Evolutionary conservation across 1,284 basidiomycete genomes (phyloP).

Genomic region (Hortiboletus rubellus): DNA sequence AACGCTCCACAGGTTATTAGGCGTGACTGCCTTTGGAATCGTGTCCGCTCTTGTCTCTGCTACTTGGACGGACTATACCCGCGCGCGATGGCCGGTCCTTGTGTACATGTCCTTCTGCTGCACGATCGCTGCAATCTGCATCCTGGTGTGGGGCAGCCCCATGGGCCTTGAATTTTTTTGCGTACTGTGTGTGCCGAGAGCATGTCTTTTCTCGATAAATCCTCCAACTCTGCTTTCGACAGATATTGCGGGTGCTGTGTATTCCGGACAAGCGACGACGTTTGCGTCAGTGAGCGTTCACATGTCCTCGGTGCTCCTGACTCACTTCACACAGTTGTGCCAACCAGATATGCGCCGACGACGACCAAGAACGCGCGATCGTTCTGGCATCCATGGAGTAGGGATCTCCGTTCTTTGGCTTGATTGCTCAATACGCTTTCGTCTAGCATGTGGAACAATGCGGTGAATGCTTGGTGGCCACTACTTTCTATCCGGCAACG

Average conservation of each 20-base stretch:
- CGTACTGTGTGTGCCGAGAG: slow-evolving; percentile 51
- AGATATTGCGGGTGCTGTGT: slow-evolving; percentile 65
- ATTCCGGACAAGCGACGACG: slow-evolving; percentile 67
- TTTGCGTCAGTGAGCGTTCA: slow-evolving; percentile 52
- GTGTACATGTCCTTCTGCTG: slow-evolving; percentile 60
- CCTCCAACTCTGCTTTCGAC: neutral
- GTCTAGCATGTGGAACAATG: slow-evolving; percentile 69
- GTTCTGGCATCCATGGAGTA: slow-evolving; percentile 73
- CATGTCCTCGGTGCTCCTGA: neutral
- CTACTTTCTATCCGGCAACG: slow-evolving; percentile 64
- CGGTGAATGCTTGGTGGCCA: slow-evolving; percentile 70
- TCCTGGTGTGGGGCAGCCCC: slow-evolving; percentile 58
- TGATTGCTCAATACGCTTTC: slow-evolving; percentile 1
- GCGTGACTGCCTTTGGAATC: slow-evolving; percentile 65
- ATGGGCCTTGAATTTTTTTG: slow-evolving; percentile 62
- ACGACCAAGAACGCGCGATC: slow-evolving; percentile 63
- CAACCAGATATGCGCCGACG: slow-evolving; percentile 68
- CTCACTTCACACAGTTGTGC: slow-evolving; percentile 49
- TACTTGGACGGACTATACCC: slow-evolving; percentile 59
- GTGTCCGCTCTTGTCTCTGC: slow-evolving; percentile 62
- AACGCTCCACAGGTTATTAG: slow-evolving; percentile 51
- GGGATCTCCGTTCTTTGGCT: slow-evolving; percentile 9
- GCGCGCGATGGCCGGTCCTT: slow-evolving; percentile 62
- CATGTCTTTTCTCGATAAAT: neutral
- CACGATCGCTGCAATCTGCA: slow-evolving; percentile 55